phyloP scores from a whole-genome alignment of 1,284 basidiomycete species.

The Sphaerobolus stellatus region DNA sequence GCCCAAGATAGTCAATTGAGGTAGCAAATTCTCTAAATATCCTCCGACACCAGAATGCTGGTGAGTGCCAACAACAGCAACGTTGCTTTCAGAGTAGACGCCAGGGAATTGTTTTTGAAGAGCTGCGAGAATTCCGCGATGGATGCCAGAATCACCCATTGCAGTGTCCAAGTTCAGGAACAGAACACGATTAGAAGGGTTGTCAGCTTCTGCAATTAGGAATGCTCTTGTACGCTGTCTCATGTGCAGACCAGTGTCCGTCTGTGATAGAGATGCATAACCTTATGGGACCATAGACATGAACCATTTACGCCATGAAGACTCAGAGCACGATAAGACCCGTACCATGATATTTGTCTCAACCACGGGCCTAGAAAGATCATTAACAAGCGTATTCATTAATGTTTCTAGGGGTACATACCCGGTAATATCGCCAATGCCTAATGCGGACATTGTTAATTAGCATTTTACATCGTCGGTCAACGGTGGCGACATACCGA shows the following conservation, averaged over 20 bases:
- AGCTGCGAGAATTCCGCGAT: slow-evolving; percentile 63
- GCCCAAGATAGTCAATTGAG: slow-evolving; percentile 73
- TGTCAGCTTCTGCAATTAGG: slow-evolving; percentile 63
- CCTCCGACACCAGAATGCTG: slow-evolving; percentile 79
- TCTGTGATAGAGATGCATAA: slow-evolving; percentile 68
- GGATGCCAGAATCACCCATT: slow-evolving; percentile 79
- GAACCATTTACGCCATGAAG: neutral
- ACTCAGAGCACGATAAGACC: neutral
- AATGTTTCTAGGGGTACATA: too few relatives aligned
- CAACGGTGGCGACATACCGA: slow-evolving; percentile 45
- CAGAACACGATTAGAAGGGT: slow-evolving; percentile 60
- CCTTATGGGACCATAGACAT: slow-evolving; percentile 45
- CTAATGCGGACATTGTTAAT: slow-evolving; percentile 31
- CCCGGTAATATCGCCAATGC: slow-evolving; percentile 79
- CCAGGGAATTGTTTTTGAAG: slow-evolving; percentile 58
- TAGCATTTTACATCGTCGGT: neutral
- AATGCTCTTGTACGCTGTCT: slow-evolving; percentile 75
- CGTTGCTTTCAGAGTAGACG: slow-evolving; percentile 67
- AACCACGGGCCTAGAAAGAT: slow-evolving; percentile 56
- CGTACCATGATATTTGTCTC: slow-evolving; percentile 76
- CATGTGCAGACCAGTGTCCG: slow-evolving; percentile 79
- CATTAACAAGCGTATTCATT: slow-evolving; percentile 2
- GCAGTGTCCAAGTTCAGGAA: slow-evolving; percentile 78
- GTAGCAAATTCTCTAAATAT: slow-evolving; percentile 74
- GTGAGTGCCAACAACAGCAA: slow-evolving; percentile 79